phyloP scores from a whole-genome alignment of 805 yeast species.

The Ogataea ramenticola region DNA sequence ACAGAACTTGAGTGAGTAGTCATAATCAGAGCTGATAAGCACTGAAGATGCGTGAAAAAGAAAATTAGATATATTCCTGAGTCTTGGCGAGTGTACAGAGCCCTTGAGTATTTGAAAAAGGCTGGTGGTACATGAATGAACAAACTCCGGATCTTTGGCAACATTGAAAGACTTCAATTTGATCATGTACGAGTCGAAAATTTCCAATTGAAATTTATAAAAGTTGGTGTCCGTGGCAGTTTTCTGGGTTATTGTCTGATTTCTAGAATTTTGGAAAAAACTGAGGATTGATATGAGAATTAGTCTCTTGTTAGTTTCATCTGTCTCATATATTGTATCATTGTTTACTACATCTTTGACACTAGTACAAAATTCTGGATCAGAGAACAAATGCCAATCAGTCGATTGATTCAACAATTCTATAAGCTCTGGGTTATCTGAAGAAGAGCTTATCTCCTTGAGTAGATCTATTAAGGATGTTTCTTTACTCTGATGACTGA shows the following conservation, averaged over 20 bases:
- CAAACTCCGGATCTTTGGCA: neutral
- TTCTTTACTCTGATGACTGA: neutral
- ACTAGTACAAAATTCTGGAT: neutral
- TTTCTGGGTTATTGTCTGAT: neutral
- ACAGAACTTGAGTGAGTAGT: conserved; percentile 15
- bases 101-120: conserved; percentile 18
- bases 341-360: neutral
- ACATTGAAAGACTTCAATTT: conserved; percentile 9
- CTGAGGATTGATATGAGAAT: neutral
- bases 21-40: conserved; percentile 6
- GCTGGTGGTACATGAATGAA: conserved; percentile 5
- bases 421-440: no score
- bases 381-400: neutral
- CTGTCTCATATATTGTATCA: no score
- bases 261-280: conserved; percentile 2
- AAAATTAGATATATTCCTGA: conserved; percentile 39
- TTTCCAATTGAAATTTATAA: conserved; percentile 1
- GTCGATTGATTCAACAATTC: neutral
- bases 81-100: conserved; percentile 25
- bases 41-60: conserved; percentile 33
- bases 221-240: neutral
- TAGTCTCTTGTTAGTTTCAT: neutral
- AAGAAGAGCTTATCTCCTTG: neutral
- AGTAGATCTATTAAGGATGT: neutral
- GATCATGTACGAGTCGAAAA: conserved; percentile 16